A percentile compares a stretch with the other conserved stretches of the same genome.
phyloP scores from a whole-genome alignment of 2,329 filamentous ascomycete genomes.

The Neocucurbitaria cava region DNA sequence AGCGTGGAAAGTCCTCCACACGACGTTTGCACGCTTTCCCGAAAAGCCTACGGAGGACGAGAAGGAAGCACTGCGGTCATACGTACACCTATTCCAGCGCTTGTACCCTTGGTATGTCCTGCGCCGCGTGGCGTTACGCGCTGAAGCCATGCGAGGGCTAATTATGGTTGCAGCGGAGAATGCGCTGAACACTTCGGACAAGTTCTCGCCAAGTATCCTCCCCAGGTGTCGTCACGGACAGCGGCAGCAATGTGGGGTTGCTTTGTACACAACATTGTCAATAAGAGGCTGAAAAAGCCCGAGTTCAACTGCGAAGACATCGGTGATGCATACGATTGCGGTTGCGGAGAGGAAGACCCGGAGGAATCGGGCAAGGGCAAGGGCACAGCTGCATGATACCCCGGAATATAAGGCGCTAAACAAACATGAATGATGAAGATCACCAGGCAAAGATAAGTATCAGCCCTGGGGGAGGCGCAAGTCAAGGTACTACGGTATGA shows the following conservation, averaged over 20 bases:
- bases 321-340: conserved; percentile 72
- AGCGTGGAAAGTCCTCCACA: conserved; percentile 72
- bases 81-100: conserved; percentile 69
- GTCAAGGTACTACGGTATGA: conserved; percentile 2
- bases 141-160: conserved; percentile 32
- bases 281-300: conserved; percentile 66
- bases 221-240: conserved; percentile 67
- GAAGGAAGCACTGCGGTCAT: conserved; percentile 64
- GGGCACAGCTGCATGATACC: conserved; percentile 25
- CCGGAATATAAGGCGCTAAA: conserved; percentile 13
- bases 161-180: conserved; percentile 60
- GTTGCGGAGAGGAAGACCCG: conserved; percentile 65
- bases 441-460: conserved; percentile 13
- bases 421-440: conserved; percentile 20
- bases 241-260: conserved; percentile 71
- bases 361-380: conserved; percentile 16
- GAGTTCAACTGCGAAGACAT: conserved; percentile 70
- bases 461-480: conserved; percentile 9
- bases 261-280: conserved; percentile 71
- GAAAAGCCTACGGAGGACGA: conserved; percentile 68
- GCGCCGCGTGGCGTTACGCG: conserved; percentile 19
- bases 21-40: conserved; percentile 70
- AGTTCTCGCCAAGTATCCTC: conserved; percentile 67
- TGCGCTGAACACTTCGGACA: conserved; percentile 69
- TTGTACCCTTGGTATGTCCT: conserved; percentile 66